phyloP scores from a whole-genome alignment of 257 asterid genomes.

The Leptodermis oblonga region DNA sequence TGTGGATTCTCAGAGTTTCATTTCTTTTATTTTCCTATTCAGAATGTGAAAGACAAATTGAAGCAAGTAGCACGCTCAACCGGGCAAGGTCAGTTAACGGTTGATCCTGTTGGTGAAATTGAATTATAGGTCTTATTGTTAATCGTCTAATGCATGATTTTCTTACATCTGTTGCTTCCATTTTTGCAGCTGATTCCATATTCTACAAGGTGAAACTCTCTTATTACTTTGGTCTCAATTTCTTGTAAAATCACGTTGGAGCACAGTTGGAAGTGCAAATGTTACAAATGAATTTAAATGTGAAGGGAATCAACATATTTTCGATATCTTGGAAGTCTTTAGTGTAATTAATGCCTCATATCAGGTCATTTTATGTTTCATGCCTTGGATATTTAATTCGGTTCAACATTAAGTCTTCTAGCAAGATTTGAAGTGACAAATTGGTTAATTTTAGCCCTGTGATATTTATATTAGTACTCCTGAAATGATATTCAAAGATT shows the following conservation, averaged over 20 bases:
- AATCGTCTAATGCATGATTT: slow-evolving; percentile 5
- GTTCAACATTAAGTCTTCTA: background rate
- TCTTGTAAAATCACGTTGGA: too few relatives aligned
- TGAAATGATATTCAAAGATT: background rate
- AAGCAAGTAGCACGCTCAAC: slow-evolving; percentile 67
- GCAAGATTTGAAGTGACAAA: background rate
- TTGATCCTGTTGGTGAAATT: slow-evolving; percentile 4
- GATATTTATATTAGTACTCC: background rate
- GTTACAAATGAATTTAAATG: background rate
- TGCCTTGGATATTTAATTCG: background rate
- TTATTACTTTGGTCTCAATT: background rate
- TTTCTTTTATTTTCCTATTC: slow-evolving; percentile 21
- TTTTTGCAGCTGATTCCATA: slow-evolving; percentile 59
- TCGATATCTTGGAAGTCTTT: background rate
- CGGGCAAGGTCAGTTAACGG: slow-evolving; percentile 26
- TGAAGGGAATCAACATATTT: background rate
- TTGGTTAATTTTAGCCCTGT: background rate
- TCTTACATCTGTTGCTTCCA: slow-evolving; percentile 11
- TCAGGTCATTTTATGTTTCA: background rate
- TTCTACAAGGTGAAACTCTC: slow-evolving; percentile 68
- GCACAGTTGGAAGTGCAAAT: background rate
- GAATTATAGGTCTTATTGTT: background rate
- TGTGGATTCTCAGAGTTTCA: background rate
- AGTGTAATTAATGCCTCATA: background rate
- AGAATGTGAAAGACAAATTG: slow-evolving; percentile 77